These are phyloP conservation scores for Marasmius tenuissimus DNA, from an alignment of 1,284 basidiomycete genomes.

Conservation along the genomic window DNA sequence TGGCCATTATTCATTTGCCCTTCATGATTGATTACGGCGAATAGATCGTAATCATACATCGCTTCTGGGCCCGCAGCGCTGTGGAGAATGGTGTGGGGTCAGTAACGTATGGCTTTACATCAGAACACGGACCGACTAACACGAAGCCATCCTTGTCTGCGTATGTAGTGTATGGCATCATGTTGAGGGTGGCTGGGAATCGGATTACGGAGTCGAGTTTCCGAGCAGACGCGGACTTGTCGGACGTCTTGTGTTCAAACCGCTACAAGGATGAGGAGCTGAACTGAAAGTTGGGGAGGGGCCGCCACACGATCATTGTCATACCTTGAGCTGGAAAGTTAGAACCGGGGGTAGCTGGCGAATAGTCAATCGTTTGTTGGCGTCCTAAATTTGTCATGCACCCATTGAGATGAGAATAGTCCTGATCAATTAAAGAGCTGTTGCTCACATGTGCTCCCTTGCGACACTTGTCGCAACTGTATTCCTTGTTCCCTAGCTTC, in stretches of 20 bases:
- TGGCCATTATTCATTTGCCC: slow-evolving; percentile 95
- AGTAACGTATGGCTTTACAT: slow-evolving; percentile 19
- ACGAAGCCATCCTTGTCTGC: slow-evolving; percentile 41
- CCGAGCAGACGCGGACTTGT: slow-evolving; percentile 62
- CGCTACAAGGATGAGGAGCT: slow-evolving; percentile 50
- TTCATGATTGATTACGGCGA: slow-evolving; percentile 93
- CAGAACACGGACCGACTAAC: slow-evolving; percentile 28
- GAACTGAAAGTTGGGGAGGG: neutral
- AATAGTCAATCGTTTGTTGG: slow-evolving; percentile 84
- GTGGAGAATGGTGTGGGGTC: neutral
- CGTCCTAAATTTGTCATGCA: slow-evolving; percentile 47
- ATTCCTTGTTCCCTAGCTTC: slow-evolving; percentile 70
- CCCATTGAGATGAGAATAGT: slow-evolving; percentile 2
- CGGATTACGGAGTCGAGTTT: slow-evolving; percentile 88
- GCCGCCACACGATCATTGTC: neutral
- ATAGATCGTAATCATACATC: slow-evolving; percentile 90
- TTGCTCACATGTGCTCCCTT: slow-evolving; percentile 60
- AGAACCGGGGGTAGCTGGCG: slow-evolving; percentile 87
- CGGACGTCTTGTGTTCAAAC: slow-evolving; percentile 84
- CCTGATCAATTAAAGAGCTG: slow-evolving; percentile 9
- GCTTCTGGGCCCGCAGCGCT: slow-evolving; percentile 55
- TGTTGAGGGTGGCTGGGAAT: slow-evolving; percentile 84
- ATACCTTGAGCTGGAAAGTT: slow-evolving; percentile 93
- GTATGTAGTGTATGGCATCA: slow-evolving; percentile 83
- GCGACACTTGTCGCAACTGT: slow-evolving; percentile 72